Evolutionary conservation across 345 rosid species (phyloP).

Genomic region (Populus pruinosa): DNA sequence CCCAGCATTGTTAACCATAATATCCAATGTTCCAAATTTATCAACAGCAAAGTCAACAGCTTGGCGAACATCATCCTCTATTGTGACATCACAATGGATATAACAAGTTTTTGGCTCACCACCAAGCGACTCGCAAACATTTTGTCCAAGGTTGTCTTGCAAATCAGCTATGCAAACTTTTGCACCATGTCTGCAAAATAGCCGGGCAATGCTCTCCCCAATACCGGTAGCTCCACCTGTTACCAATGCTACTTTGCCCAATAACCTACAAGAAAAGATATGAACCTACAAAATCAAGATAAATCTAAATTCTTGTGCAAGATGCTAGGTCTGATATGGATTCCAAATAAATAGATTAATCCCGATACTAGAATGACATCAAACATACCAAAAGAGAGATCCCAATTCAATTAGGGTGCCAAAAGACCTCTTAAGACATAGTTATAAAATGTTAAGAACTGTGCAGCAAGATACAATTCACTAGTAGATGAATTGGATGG

Average conservation of each 20-base stretch:
- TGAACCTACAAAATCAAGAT: too few relatives aligned
- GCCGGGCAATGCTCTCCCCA: constrained; percentile 75
- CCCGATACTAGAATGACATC: too few relatives aligned
- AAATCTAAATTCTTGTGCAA: too few relatives aligned
- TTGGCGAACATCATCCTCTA: constrained; percentile 55
- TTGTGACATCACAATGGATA: constrained; percentile 67
- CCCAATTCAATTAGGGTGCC: too few relatives aligned
- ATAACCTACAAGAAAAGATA: constrained; percentile 38
- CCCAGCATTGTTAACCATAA: constrained; percentile 87
- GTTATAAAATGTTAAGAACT: too few relatives aligned
- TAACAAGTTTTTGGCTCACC: constrained; percentile 38
- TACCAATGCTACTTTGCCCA: constrained; percentile 71
- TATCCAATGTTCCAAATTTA: constrained; percentile 60
- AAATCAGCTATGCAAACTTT: constrained; percentile 69
- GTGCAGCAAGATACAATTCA: too few relatives aligned
- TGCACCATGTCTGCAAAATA: constrained; percentile 76
- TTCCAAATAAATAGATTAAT: too few relatives aligned
- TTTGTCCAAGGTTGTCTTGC: constrained; percentile 55
- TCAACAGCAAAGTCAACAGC: constrained; percentile 60
- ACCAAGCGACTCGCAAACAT: constrained; percentile 46
- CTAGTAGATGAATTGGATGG: too few relatives aligned
- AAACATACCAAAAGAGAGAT: too few relatives aligned
- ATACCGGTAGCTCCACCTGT: constrained; percentile 91
- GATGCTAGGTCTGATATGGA: too few relatives aligned
- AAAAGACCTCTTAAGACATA: too few relatives aligned